phyloP scores from a whole-genome alignment of 2,329 filamentous ascomycete genomes.

The Dactylellina parvicollis region DNA sequence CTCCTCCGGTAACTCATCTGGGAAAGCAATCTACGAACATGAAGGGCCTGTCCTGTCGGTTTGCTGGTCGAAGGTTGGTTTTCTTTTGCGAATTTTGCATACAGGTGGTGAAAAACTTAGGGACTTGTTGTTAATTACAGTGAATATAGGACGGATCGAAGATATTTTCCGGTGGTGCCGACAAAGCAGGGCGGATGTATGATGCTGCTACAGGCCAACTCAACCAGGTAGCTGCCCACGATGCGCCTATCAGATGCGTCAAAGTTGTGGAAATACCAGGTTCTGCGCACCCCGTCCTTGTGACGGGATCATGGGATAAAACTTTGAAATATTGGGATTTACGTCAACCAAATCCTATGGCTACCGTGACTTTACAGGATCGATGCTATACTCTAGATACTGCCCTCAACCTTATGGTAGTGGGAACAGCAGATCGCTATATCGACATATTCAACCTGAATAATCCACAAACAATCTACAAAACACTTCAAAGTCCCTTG shows the following conservation, averaged over 20 bases:
- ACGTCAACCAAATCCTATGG: conserved; percentile 72
- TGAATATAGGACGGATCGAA: conserved; percentile 81
- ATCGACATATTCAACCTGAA: conserved; percentile 94
- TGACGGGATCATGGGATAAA: conserved; percentile 93
- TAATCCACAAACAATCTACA: conserved; percentile 90
- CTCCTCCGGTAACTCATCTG: conserved; percentile 78
- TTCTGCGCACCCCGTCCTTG: conserved; percentile 78
- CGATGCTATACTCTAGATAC: conserved; percentile 92
- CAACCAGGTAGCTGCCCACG: conserved; percentile 82
- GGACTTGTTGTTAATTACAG: conserved; percentile 6
- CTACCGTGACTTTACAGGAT: conserved; percentile 75
- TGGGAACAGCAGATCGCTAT: conserved; percentile 93
- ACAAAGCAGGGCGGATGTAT: conserved; percentile 88
- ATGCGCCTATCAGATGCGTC: conserved; percentile 80
- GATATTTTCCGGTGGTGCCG: conserved; percentile 84
- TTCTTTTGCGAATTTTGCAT: no score
- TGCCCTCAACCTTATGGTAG: conserved; percentile 84
- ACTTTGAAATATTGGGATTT: conserved; percentile 90
- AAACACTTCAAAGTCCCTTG: conserved; percentile 91
- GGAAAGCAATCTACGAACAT: conserved; percentile 86
- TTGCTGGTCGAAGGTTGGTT: conserved; percentile 84
- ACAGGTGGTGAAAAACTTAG: no score
- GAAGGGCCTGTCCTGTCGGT: conserved; percentile 83
- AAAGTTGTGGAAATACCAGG: conserved; percentile 77
- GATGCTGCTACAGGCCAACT: conserved; percentile 77